phyloP scores from a whole-genome alignment of 176 grass and related monocot genomes.

The Phyllostachys edulis region DNA sequence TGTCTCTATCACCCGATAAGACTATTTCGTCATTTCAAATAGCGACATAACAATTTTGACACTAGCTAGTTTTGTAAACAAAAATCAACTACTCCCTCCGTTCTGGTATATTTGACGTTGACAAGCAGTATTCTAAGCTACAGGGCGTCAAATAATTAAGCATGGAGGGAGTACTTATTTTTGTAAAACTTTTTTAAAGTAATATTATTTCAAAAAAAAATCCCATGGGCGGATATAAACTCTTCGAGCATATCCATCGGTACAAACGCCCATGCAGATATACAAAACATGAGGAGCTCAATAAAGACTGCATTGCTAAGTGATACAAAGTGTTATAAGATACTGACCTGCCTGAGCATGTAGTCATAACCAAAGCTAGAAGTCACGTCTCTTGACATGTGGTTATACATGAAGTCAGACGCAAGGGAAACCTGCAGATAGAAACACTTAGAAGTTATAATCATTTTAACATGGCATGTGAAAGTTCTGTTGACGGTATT shows the following conservation, averaged over 20 bases:
- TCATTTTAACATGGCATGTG: slow-evolving; percentile 11
- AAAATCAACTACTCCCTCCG: too few relatives aligned
- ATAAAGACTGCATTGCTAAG: slow-evolving; percentile 21
- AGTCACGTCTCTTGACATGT: slow-evolving; percentile 87
- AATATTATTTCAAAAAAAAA: too few relatives aligned
- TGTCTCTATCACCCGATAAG: too few relatives aligned
- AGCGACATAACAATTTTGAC: too few relatives aligned
- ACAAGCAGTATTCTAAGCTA: too few relatives aligned
- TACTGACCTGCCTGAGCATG: slow-evolving; percentile 88
- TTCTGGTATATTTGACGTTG: too few relatives aligned
- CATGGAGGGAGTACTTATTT: too few relatives aligned
- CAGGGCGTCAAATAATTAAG: too few relatives aligned
- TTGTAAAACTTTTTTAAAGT: too few relatives aligned
- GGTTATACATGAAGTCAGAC: slow-evolving; percentile 99
- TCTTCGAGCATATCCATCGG: background rate
- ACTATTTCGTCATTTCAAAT: too few relatives aligned
- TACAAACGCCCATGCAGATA: background rate
- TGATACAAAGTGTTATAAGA: background rate
- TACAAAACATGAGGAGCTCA: slow-evolving; percentile 7
- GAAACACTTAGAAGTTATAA: slow-evolving; percentile 22
- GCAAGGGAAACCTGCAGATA: slow-evolving; percentile 84
- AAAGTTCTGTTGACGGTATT: background rate
- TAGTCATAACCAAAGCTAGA: slow-evolving; percentile 98
- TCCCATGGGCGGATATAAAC: background rate
- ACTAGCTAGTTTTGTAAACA: too few relatives aligned